Conservation (phyloP, 345 rosid species). For the Eucalyptus rudis region DNA sequence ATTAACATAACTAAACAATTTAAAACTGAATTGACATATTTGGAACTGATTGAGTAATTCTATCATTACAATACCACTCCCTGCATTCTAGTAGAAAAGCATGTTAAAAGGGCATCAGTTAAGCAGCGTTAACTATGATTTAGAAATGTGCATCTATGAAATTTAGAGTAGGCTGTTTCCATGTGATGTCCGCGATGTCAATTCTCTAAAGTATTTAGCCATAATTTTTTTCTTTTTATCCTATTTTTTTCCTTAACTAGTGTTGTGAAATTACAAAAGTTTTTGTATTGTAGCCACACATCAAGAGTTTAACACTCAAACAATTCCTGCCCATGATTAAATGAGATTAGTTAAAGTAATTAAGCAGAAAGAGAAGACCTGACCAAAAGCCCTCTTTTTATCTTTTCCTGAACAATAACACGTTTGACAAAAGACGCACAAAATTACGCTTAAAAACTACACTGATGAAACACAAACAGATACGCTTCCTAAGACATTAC, state of each 20-base stretch:
- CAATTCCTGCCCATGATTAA: no score
- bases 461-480: no score
- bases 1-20: no score
- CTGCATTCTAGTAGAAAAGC: background rate
- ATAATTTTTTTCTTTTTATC: background rate
- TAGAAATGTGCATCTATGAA: background rate
- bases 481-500: no score
- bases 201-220: background rate
- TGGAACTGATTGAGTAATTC: no score
- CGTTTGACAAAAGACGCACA: no score
- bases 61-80: background rate
- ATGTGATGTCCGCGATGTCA: background rate
- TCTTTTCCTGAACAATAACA: no score
- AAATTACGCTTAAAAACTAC: no score
- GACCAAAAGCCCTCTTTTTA: no score
- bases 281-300: background rate
- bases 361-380: no score
- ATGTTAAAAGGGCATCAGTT: background rate
- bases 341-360: no score
- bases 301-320: background rate
- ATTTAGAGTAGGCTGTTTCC: background rate
- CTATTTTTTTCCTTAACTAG: background rate
- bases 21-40: no score
- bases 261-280: background rate
- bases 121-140: background rate